Evolutionary conservation across 768 basidiomycete genomes (phyloP).

Genomic region (Rhodocollybia butyracea): DNA sequence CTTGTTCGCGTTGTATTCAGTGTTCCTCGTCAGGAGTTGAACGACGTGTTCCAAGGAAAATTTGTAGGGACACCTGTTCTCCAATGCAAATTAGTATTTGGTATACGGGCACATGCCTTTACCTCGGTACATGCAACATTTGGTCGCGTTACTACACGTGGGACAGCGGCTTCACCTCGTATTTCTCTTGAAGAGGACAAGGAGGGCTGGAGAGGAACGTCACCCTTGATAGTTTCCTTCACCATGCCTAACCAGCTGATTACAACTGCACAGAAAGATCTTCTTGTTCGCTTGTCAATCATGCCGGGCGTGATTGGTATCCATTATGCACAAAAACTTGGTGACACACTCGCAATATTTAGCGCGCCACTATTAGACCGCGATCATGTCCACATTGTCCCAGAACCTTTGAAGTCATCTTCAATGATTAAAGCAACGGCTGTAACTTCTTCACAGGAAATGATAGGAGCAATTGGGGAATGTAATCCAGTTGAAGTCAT

Average conservation of each 20-base stretch:
- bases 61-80: conserved; percentile 29
- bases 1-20: conserved; percentile 31
- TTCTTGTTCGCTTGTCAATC: conserved; percentile 13
- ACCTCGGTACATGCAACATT: conserved; percentile 23
- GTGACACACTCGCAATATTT: conserved; percentile 20
- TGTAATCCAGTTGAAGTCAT: conserved; percentile 13
- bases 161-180: conserved; percentile 12
- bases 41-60: conserved; percentile 13
- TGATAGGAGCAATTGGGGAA: conserved; percentile 15
- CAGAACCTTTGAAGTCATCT: not conserved
- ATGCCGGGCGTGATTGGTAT: conserved; percentile 16
- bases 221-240: conserved; percentile 24
- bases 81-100: conserved; percentile 28
- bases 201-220: conserved; percentile 19
- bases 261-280: conserved; percentile 10
- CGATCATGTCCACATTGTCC: too few species aligned
- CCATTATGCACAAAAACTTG: conserved; percentile 18
- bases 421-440: too few species aligned
- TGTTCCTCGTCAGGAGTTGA: conserved; percentile 30
- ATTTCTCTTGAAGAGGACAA: conserved; percentile 21
- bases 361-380: too few species aligned
- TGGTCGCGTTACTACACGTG: conserved; percentile 15
- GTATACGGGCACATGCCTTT: conserved; percentile 30
- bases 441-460: not conserved
- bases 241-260: conserved; percentile 24